Evolutionary conservation across 179 eudicot genomes (phyloP).

Genomic region (Spergularia azorica): DNA sequence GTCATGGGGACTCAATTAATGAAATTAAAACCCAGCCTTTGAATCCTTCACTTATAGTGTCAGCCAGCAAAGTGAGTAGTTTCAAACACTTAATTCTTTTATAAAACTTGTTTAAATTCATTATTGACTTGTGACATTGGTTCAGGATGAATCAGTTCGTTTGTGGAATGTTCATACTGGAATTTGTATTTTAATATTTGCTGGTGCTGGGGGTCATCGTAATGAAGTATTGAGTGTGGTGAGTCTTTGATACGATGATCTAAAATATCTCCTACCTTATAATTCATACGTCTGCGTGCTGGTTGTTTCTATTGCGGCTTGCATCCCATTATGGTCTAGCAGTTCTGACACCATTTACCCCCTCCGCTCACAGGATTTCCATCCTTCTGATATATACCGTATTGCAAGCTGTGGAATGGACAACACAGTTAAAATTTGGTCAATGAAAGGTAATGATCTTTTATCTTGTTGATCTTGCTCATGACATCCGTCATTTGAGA

Average conservation of each 20-base stretch:
- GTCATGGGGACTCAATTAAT: slow-evolving; percentile 95
- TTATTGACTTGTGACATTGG: slow-evolving; percentile 20
- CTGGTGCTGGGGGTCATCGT: slow-evolving; percentile 98
- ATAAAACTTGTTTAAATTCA: background rate
- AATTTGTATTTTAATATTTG: slow-evolving; percentile 93
- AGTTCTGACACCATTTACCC: background rate
- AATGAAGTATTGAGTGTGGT: slow-evolving; percentile 99
- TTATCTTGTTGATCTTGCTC: slow-evolving; percentile 7
- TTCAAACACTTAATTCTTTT: background rate
- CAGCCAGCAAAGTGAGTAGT: slow-evolving; percentile 90
- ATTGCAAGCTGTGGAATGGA: slow-evolving; percentile 99
- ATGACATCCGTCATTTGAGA: background rate
- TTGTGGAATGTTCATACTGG: slow-evolving; percentile 99
- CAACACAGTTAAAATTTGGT: slow-evolving; percentile 96
- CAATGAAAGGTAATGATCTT: slow-evolving; percentile 79
- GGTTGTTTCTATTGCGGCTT: background rate
- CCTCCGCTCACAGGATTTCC: slow-evolving; percentile 65
- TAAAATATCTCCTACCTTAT: background rate
- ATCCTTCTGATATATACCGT: slow-evolving; percentile 94
- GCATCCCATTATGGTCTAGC: background rate
- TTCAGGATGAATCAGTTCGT: slow-evolving; percentile 97
- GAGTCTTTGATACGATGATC: slow-evolving; percentile 26
- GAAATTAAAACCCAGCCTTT: slow-evolving; percentile 89
- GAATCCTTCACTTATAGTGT: slow-evolving; percentile 82
- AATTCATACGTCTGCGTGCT: background rate